Percentiles rank a stretch among this genome's conserved stretches.
Evolutionary conservation across 2,329 filamentous ascomycete species (phyloP).

Genomic region (Oidium heveae): DNA sequence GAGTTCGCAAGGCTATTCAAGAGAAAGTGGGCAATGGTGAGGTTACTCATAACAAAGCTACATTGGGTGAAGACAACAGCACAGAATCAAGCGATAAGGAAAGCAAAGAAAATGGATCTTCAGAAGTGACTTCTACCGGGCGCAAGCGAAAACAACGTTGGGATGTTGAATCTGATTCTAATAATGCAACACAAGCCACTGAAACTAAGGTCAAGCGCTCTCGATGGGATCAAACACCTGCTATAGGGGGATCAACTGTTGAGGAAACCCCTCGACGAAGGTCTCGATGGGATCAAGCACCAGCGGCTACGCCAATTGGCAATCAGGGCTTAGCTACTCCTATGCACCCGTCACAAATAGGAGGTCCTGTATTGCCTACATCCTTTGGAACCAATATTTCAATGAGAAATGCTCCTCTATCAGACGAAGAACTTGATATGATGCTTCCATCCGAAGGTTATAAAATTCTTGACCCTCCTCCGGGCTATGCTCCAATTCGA

Average conservation of each 20-base stretch:
- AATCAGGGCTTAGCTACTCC: slow-evolving; percentile 54
- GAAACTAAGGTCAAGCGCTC: slow-evolving; percentile 41
- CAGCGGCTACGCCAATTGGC: slow-evolving; percentile 51
- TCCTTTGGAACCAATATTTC: slow-evolving; percentile 63
- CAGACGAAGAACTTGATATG: slow-evolving; percentile 80
- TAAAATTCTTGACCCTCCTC: slow-evolving; percentile 71
- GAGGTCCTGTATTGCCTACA: slow-evolving; percentile 24
- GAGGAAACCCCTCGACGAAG: slow-evolving; percentile 44
- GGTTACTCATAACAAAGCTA: slow-evolving; percentile 41
- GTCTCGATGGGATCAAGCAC: slow-evolving; percentile 82
- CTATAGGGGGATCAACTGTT: slow-evolving; percentile 22
- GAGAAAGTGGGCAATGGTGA: slow-evolving; percentile 35
- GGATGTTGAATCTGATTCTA: slow-evolving; percentile 46
- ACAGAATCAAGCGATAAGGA: slow-evolving; percentile 34
- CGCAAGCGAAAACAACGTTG: slow-evolving; percentile 86
- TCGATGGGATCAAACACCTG: slow-evolving; percentile 67
- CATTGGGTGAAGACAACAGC: slow-evolving; percentile 36
- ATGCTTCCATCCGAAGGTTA: slow-evolving; percentile 85
- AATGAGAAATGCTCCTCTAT: slow-evolving; percentile 53
- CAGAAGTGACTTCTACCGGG: slow-evolving; percentile 33
- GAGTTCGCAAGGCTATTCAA: slow-evolving; percentile 56
- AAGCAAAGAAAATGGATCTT: slow-evolving; percentile 42
- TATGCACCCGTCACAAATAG: slow-evolving; percentile 42
- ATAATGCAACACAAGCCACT: slow-evolving; percentile 23
- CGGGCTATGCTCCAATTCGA: slow-evolving; percentile 69